Conservation (phyloP, 352 stramenopile species). For the Globisporangium orthogonon region DNA sequence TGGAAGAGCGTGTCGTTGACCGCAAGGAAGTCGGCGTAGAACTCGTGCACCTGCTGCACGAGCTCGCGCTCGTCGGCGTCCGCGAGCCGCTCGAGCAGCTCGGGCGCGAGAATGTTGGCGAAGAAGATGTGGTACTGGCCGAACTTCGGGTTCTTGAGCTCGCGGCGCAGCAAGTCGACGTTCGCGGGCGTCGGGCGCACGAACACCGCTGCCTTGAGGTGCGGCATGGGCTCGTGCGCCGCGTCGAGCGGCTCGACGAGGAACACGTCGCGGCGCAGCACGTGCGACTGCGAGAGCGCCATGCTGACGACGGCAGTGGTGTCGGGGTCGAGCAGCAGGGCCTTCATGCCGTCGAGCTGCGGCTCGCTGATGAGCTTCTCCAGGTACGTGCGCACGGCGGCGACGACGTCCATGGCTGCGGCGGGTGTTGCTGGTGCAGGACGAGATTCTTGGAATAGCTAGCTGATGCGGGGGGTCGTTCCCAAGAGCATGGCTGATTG, state of each 20-base stretch:
- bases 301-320: slow-evolving; percentile 95
- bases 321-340: slow-evolving; percentile 92
- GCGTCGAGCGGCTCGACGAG: slow-evolving; percentile 91
- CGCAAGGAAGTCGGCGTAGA: slow-evolving; percentile 98
- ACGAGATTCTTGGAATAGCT: neutral
- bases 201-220: slow-evolving; percentile 95
- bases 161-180: slow-evolving; percentile 87
- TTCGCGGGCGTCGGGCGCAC: slow-evolving; percentile 91
- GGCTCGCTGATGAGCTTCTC: slow-evolving; percentile 80
- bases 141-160: slow-evolving; percentile 94
- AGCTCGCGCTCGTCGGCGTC: slow-evolving; percentile 94
- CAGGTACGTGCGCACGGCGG: slow-evolving; percentile 62
- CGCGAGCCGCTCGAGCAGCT: slow-evolving; percentile 93
- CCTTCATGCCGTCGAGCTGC: slow-evolving; percentile 94
- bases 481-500: no score
- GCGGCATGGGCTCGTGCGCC: slow-evolving; percentile 80
- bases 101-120: slow-evolving; percentile 92
- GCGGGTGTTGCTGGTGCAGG: no score
- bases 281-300: slow-evolving; percentile 95
- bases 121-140: slow-evolving; percentile 99
- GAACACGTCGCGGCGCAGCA: slow-evolving; percentile 94
- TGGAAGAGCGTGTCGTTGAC: slow-evolving; percentile 98
- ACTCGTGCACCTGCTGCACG: slow-evolving; percentile 96
- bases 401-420: slow-evolving; percentile 61
- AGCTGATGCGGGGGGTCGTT: neutral